Base-by-base conservation (phyloP, 768 basidiomycete species). In the Lyophyllum decastes region DNA sequence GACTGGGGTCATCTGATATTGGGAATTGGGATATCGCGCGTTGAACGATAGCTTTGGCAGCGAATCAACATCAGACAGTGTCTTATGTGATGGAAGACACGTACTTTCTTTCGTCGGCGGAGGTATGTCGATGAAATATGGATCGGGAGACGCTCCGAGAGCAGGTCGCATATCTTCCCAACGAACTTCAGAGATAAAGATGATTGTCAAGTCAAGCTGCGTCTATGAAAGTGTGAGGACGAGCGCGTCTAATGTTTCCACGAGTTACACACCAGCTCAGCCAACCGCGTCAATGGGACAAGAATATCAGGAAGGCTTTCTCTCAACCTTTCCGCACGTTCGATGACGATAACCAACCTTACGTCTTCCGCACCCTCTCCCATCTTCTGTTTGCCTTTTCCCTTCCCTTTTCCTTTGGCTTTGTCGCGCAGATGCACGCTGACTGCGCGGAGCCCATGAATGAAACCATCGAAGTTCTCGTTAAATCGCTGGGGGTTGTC, bases 101-200 rank as follows among this genome's bases (percentile, higher is more conserved):
- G 19, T 59, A 85, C 90, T 79, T 77, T 85, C 77, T 75, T 86
- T 90, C 25, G 73, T 72, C 0, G 78, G 76, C 4, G 82, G 75
- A 0, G 76, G 70, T 0, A 89, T 72, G 56, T 86, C 82, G 21
- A 92, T 66, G 63, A 82, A 84, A 64, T 84, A 90, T 0, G 92
- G 92, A 63, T 91, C 88, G 0, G 86, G 84, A 2, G 89, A 81
- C 5, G 88, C 86, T 8, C 88, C 89, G 0, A 87, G 68, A 0
- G 84, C 70, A 1, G 89, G 90, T n/a, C 83, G 80, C 48, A 91
- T 79, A 57, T 89, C 84, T 52, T 86, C 83, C 91, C 92, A 93
- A 14, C 78, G 77, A 9, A 82, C 77, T 50, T 81, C 78, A 1
- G 90, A 92, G 17, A 89, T 64, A 49, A 91, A 79, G 4, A 92